Base-by-base conservation (phyloP, 2,329 filamentous ascomycete species). In the Microdochium nivale region DNA sequence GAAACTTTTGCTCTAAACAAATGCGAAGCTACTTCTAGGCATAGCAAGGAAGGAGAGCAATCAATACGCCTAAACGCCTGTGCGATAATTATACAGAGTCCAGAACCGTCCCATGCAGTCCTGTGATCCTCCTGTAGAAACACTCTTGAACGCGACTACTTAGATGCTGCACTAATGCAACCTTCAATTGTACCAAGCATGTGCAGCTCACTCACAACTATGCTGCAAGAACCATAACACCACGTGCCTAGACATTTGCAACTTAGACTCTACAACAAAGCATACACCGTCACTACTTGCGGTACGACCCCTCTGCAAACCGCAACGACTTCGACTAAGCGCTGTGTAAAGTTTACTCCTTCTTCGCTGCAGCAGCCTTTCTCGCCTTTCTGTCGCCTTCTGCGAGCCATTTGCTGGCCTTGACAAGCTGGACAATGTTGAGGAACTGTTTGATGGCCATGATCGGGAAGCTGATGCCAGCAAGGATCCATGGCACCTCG, bases 391-490 rank as follows among this genome's bases (percentile, higher is more conserved):
- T 69, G 62, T 99, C 94, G n/a, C 90, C 90, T 70, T 97, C 91
- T 0, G 90, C 94, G 37, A 99, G 77, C 85, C 89, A 95, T 64
- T 83, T 84, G 70, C 90, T 91, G 7, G 94, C 94, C 70, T 96
- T 95, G 64, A 95, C 81, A 60, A 99, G 79, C 75, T 99, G 94
- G 48, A 97, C 80, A 49, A 96, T 78, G 63, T 99, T 99, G 77
- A 97, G 89, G 63, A 87, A 78, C 67, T 99, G 94, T 79, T 99
- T 99, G 60, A 84, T 78, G 24, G 83, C 74, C 91, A 97, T 97
- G 66, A 96, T 76, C 13, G 91, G 91, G 59, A 87, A 83, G 62
- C 88, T 91, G 60, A 95, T 71, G 25, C 82, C 81, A 46, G 88
- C 87, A 56, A 97, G 78, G 49, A 94, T 79, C 94, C 76, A 79